phyloP scores from a whole-genome alignment of 1,284 basidiomycete species.

The Cutaneotrichosporon dermatis region DNA sequence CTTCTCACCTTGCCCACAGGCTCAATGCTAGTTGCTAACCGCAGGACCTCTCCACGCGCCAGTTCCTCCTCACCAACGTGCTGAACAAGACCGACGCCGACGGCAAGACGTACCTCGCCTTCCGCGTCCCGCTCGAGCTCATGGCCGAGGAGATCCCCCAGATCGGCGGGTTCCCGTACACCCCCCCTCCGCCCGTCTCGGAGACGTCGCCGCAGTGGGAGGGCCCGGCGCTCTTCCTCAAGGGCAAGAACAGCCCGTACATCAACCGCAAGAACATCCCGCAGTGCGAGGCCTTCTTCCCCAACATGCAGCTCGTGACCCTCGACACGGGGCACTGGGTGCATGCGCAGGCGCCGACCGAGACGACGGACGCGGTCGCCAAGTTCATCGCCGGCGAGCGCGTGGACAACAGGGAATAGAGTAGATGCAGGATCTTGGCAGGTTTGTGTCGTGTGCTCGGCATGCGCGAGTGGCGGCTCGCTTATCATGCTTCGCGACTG shows the following conservation, averaged over 20 bases:
- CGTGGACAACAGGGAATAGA: constrained; percentile 1
- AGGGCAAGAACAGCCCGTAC: constrained; percentile 54
- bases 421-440: no score
- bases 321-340: constrained; percentile 50
- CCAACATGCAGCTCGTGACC: constrained; percentile 47
- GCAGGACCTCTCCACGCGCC: constrained; percentile 51
- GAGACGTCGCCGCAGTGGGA: constrained; percentile 40
- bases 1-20: no score
- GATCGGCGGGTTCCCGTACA: constrained; percentile 56
- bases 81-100: constrained; percentile 25
- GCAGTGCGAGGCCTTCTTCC: constrained; percentile 52
- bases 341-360: constrained; percentile 45
- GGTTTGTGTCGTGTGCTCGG: no score
- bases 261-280: constrained; percentile 55
- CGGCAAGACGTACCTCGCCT: constrained; percentile 40
- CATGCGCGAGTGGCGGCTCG: no score
- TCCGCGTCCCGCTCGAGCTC: constrained; percentile 54
- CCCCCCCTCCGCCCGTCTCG: constrained; percentile 30
- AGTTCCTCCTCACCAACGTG: constrained; percentile 58
- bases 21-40: neutral
- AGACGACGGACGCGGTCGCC: constrained; percentile 39
- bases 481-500: no score
- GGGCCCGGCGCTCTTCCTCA: constrained; percentile 54
- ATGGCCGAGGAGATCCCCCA: constrained; percentile 49
- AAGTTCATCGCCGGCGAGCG: constrained; percentile 29